Evolutionary conservation across 345 rosid genomes (phyloP), one percentile per base, ranked within the genome.

Genomic region (Garcia nutans): DNA sequence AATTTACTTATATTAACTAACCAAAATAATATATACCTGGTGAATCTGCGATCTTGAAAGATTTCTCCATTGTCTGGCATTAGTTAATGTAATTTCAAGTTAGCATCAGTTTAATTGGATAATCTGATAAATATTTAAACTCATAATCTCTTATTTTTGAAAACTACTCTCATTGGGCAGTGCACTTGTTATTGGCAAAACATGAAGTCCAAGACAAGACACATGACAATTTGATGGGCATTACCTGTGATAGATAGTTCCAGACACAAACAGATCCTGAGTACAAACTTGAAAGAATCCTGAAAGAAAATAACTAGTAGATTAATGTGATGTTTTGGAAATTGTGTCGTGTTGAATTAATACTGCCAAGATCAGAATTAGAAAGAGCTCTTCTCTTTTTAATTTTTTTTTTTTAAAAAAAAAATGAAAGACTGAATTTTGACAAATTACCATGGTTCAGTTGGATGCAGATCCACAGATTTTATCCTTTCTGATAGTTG

Each of bases 211-310:
- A 5, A 37, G 41, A 37, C 6, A 5, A 37, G 41, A 37, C 41
- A 37, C 41, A 37, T 37, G 41, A 37, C 41, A 37, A 37, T 37
- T 37, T 37, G 6, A 37, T 37, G 41, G 3, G 41, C 41, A 5
- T 37, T 37, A 84, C 87, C 85, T 79, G 85, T 17, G 83, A 33
- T 60, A 77, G 67, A 78, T 81, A 79, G 81, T 84, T 84, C 85
- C 83, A 84, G 41, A 84, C 71, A 45, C 81, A 71, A 7, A 76
- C 83, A 60, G 79, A 68, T 60, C 87, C 87, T 4, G 87, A 81
- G 63, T 84, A 71, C 66, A 84, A 60, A 72, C 81, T 65, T 11
- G 75, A 64, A 31, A 81, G 74, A 28, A 81, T 82, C 87, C 87
- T 84, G 71, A 66, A 26, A 1, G 7, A 16, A 11, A 15, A 47